Evolutionary conservation across 2,329 filamentous ascomycete species (phyloP).

Genomic region (Neurospora crassa): DNA sequence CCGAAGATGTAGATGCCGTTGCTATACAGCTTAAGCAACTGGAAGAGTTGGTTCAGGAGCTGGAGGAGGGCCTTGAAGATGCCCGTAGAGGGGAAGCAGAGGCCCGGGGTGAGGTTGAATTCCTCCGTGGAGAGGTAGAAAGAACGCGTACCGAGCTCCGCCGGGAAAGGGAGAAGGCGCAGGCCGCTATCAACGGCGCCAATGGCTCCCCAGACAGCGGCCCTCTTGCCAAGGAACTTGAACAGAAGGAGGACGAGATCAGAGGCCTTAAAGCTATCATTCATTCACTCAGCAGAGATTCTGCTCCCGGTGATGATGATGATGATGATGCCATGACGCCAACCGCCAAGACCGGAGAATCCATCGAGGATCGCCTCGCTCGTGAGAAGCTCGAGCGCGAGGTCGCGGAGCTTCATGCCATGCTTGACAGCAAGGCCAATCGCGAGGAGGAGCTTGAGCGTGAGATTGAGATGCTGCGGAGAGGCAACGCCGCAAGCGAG

Average conservation of each 20-base stretch:
- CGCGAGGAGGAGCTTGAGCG: slow-evolving; percentile 81
- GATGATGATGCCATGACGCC: slow-evolving; percentile 24
- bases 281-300: slow-evolving; percentile 79
- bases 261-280: slow-evolving; percentile 96
- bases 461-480: slow-evolving; percentile 61
- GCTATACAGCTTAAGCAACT: slow-evolving; percentile 88
- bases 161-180: slow-evolving; percentile 77
- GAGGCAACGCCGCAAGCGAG: slow-evolving; percentile 25
- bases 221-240: slow-evolving; percentile 61
- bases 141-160: slow-evolving; percentile 79
- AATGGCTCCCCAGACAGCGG: slow-evolving; percentile 26
- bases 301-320: slow-evolving; percentile 34
- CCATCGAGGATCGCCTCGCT: slow-evolving; percentile 45
- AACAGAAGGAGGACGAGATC: slow-evolving; percentile 96
- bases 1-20: slow-evolving; percentile 84
- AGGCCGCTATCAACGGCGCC: slow-evolving; percentile 44
- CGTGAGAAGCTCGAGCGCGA: slow-evolving; percentile 70
- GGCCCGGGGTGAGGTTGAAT: slow-evolving; percentile 91
- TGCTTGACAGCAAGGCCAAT: slow-evolving; percentile 61
- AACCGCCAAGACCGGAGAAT: slow-evolving; percentile 30
- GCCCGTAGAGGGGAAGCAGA: slow-evolving; percentile 89
- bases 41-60: slow-evolving; percentile 90
- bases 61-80: slow-evolving; percentile 94
- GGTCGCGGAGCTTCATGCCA: slow-evolving; percentile 64
- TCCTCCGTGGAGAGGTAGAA: slow-evolving; percentile 88